phyloP scores from a whole-genome alignment of 108 stramenopile species.

The Schizochytrium sp. region DNA sequence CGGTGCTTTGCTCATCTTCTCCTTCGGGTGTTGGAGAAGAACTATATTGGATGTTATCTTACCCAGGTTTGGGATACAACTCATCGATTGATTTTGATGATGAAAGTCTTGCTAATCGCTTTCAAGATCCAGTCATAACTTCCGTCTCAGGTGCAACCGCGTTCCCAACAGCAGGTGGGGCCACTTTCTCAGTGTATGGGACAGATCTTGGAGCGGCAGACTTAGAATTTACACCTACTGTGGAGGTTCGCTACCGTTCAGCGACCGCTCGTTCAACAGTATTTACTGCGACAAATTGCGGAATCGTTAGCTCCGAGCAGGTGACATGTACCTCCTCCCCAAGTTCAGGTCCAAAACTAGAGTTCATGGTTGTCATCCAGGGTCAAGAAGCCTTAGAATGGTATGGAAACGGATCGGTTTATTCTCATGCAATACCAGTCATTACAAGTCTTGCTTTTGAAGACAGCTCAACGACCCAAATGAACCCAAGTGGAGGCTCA shows the following conservation, averaged over 20 bases:
- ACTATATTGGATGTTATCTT: neutral
- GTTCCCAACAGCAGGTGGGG: constrained; percentile 21
- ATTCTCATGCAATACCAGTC: neutral
- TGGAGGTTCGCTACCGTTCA: constrained; percentile 40
- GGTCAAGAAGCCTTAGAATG: neutral
- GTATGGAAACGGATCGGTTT: neutral
- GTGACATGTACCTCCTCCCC: neutral
- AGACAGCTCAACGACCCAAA: neutral
- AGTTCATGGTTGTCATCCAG: neutral
- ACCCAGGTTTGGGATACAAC: neutral
- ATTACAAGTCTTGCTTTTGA: neutral
- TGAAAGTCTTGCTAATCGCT: neutral
- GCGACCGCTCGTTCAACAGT: neutral
- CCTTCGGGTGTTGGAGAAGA: neutral
- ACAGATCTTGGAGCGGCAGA: constrained; percentile 6
- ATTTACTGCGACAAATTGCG: neutral
- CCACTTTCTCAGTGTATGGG: neutral
- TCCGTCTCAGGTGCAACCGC: neutral
- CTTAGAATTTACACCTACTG: neutral
- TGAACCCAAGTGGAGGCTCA: constrained; percentile 5
- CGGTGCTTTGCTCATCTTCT: neutral
- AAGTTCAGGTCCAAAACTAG: neutral
- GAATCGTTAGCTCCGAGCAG: neutral
- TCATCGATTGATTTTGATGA: constrained; percentile 15
- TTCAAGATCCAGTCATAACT: constrained; percentile 30